phyloP scores from a whole-genome alignment of 306 rosid genomes.

The Styphnolobium japonicum region DNA sequence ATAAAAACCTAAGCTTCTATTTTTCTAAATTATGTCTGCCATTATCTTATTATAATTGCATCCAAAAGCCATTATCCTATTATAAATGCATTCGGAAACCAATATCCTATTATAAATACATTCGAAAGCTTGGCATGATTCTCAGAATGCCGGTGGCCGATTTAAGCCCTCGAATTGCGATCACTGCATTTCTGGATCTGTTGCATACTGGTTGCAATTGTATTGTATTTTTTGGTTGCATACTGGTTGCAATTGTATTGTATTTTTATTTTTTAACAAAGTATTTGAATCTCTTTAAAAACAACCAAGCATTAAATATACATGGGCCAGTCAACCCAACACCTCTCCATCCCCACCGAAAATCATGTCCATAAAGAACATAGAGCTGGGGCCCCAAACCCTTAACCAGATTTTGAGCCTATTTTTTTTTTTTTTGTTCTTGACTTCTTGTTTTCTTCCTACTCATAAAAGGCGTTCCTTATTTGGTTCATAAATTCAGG shows the following conservation, averaged over 20 bases:
- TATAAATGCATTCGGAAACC: background rate
- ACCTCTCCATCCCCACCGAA: background rate
- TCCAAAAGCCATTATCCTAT: background rate
- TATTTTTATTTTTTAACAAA: background rate
- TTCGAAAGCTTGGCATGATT: background rate
- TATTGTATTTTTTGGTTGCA: too few species aligned
- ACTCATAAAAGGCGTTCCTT: background rate
- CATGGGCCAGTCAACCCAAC: background rate
- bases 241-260: background rate
- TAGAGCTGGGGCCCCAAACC: background rate
- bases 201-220: too few species aligned
- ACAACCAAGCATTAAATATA: background rate
- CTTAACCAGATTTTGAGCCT: background rate
- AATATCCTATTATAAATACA: background rate
- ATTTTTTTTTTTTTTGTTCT: background rate
- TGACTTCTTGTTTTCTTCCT: too few species aligned
- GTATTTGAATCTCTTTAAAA: background rate
- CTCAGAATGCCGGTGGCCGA: too few species aligned
- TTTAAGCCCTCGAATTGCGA: too few species aligned
- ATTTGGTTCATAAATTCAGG: background rate
- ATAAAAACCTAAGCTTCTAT: too few species aligned
- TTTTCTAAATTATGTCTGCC: background rate
- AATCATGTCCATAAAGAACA: background rate
- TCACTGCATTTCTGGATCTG: too few species aligned
- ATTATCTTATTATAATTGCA: background rate